A percentile compares a stretch with the other conserved stretches of the same genome.
Conservation (phyloP, 192 early-diverging fungal species). For the Polychytrium aggregatum region DNA sequence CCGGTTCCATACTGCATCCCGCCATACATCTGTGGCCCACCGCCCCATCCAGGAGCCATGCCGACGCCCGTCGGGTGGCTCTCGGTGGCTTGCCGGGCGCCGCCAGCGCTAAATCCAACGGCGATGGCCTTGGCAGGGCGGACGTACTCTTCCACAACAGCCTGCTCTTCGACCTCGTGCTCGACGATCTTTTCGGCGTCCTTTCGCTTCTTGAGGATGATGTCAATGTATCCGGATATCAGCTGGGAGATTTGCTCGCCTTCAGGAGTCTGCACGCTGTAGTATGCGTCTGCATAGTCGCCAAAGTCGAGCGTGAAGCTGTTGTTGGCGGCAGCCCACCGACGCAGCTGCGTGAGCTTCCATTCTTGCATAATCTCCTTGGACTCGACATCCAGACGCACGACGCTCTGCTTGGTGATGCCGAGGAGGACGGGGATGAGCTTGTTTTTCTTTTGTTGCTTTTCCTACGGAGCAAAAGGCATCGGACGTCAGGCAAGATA, state of each 20-base stretch:
- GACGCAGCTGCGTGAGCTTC: conserved; percentile 40
- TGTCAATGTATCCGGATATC: conserved; percentile 54
- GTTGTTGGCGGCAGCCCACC: conserved; percentile 42
- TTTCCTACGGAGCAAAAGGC: conserved; percentile 14
- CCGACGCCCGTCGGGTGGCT: conserved; percentile 14
- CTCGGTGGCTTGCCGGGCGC: conserved; percentile 24
- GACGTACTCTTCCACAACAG: conserved; percentile 43
- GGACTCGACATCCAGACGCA: conserved; percentile 39
- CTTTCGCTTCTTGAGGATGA: conserved; percentile 45
- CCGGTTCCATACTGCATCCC: neutral
- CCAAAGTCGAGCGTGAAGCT: conserved; percentile 56
- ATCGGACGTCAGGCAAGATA: neutral
- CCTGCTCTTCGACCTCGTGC: conserved; percentile 36
- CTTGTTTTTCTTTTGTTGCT: conserved; percentile 35
- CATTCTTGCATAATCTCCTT: conserved; percentile 42
- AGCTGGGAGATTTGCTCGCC: conserved; percentile 49
- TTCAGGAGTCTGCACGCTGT: conserved; percentile 43
- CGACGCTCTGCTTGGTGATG: conserved; percentile 41
- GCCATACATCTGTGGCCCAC: too few species aligned
- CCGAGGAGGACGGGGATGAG: conserved; percentile 30
- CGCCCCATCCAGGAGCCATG: conserved; percentile 18
- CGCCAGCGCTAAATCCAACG: conserved; percentile 19
- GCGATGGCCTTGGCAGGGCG: conserved; percentile 27
- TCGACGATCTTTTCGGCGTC: conserved; percentile 38
- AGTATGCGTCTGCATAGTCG: conserved; percentile 44